A percentile compares a stretch with the other conserved stretches of the same genome.
Evolutionary conservation across 306 rosid species (phyloP).

Genomic region (Parietaria judaica): DNA sequence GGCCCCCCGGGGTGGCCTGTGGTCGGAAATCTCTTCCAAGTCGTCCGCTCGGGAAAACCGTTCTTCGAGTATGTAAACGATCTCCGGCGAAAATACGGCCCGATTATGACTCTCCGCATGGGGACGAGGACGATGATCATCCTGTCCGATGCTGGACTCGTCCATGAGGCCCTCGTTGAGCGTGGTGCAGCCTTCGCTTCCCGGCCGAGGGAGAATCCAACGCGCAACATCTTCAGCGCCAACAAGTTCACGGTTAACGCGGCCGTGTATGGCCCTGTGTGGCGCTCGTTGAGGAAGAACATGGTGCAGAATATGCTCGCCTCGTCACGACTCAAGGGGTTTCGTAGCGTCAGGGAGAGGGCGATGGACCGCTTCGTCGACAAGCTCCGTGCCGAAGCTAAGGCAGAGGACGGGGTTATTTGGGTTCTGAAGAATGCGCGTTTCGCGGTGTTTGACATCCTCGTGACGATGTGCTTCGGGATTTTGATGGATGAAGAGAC

Average conservation of each 20-base stretch:
- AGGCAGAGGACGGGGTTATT: conserved; percentile 46
- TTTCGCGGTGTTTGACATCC: conserved; percentile 72
- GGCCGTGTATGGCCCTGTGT: conserved; percentile 58
- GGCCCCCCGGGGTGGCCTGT: conserved; percentile 96
- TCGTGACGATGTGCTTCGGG: conserved; percentile 80
- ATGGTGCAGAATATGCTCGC: conserved; percentile 97
- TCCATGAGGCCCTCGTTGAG: conserved; percentile 67
- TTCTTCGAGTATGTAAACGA: conserved; percentile 53
- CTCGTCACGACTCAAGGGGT: conserved; percentile 57
- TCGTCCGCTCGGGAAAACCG: conserved; percentile 57
- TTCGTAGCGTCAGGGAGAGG: conserved; percentile 41
- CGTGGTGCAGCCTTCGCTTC: conserved; percentile 52
- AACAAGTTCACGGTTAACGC: conserved; percentile 86
- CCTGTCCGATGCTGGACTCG: conserved; percentile 46
- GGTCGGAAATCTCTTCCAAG: conserved; percentile 83
- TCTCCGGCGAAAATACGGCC: conserved; percentile 34
- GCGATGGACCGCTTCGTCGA: conserved; percentile 65
- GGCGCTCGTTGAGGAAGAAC: conserved; percentile 78
- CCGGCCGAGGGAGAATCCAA: conserved; percentile 72
- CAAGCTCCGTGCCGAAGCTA: conserved; percentile 48
- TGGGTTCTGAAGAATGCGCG: conserved; percentile 62
- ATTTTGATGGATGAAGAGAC: conserved; percentile 71
- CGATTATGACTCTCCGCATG: conserved; percentile 80
- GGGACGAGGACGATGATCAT: conserved; percentile 73
- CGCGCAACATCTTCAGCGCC: conserved; percentile 67